phyloP scores from a whole-genome alignment of 2,329 filamentous ascomycete species.

The Biscogniauxia mediterranea region DNA sequence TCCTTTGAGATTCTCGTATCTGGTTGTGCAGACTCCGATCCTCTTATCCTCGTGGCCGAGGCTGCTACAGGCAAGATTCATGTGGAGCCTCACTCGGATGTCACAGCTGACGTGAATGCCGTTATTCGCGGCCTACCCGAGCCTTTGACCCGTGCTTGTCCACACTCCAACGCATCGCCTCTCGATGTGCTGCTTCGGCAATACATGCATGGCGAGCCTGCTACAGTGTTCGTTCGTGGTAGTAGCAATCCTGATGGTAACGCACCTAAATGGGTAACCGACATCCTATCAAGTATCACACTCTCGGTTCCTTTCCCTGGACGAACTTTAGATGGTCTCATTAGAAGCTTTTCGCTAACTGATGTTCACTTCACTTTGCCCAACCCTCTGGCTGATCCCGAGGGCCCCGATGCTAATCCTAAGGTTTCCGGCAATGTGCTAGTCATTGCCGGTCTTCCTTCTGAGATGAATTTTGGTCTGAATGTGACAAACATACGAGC shows the following conservation, averaged over 20 bases:
- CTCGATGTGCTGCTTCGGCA: constrained; percentile 77
- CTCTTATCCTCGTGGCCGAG: constrained; percentile 75
- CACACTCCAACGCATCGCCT: constrained; percentile 74
- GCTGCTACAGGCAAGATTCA: constrained; percentile 66
- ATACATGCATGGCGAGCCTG: constrained; percentile 78
- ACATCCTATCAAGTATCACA: constrained; percentile 77
- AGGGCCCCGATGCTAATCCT: constrained; percentile 69
- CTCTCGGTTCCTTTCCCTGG: constrained; percentile 84
- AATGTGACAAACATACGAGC: constrained; percentile 76
- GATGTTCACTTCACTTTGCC: constrained; percentile 86
- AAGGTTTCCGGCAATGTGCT: constrained; percentile 80
- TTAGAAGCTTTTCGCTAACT: constrained; percentile 83
- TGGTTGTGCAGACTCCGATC: constrained; percentile 70
- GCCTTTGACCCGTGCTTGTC: constrained; percentile 70
- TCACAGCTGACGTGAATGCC: constrained; percentile 69
- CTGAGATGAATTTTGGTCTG: constrained; percentile 83
- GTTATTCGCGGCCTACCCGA: constrained; percentile 72
- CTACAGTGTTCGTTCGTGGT: constrained; percentile 80
- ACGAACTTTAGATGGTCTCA: constrained; percentile 74
- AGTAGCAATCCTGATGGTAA: constrained; percentile 63
- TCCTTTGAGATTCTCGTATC: constrained; percentile 83
- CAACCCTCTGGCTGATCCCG: constrained; percentile 73
- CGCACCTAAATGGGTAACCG: constrained; percentile 78
- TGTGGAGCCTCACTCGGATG: constrained; percentile 65
- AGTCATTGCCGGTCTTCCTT: constrained; percentile 74